A percentile compares a stretch with the other conserved stretches of the same genome.
These are phyloP conservation scores for Coleophoma cylindrospora DNA, from an alignment of 2,329 filamentous ascomycete genomes.

Conservation along the genomic window DNA sequence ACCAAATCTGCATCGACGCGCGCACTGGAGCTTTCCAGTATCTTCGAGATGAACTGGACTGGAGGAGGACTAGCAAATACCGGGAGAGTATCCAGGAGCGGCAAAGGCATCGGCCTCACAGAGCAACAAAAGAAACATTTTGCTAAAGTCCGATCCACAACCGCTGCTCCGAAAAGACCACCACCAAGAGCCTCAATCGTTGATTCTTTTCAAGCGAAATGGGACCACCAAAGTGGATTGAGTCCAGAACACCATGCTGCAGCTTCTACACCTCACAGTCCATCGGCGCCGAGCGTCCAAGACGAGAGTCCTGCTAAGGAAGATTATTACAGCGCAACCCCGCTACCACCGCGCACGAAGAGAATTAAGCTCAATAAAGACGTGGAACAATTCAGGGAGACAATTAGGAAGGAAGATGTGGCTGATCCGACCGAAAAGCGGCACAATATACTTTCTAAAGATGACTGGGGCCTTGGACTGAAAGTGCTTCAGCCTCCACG, in stretches of 20 bases:
- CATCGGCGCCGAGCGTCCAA: neutral
- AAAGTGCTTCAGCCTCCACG: neutral
- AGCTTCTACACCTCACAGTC: neutral
- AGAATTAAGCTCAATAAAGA: neutral
- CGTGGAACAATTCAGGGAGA: neutral
- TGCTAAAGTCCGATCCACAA: neutral
- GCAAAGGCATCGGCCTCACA: neutral
- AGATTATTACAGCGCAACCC: conserved; percentile 3
- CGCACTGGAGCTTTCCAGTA: no score
- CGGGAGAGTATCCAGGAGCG: neutral
- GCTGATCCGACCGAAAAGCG: neutral
- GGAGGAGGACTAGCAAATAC: neutral
- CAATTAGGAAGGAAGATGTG: neutral
- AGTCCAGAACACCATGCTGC: no score
- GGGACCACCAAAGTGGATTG: neutral
- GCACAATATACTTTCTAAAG: conserved; percentile 11
- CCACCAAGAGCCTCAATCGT: neutral
- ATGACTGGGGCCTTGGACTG: conserved; percentile 18
- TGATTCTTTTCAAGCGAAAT: neutral
- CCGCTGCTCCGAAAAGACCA: neutral
- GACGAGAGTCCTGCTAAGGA: neutral
- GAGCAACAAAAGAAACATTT: neutral
- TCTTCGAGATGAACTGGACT: neutral
- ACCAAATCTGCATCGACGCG: no score
- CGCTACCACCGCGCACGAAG: neutral